Evolutionary conservation across 306 rosid genomes (phyloP).

Genomic region (Fragaria vesca): DNA sequence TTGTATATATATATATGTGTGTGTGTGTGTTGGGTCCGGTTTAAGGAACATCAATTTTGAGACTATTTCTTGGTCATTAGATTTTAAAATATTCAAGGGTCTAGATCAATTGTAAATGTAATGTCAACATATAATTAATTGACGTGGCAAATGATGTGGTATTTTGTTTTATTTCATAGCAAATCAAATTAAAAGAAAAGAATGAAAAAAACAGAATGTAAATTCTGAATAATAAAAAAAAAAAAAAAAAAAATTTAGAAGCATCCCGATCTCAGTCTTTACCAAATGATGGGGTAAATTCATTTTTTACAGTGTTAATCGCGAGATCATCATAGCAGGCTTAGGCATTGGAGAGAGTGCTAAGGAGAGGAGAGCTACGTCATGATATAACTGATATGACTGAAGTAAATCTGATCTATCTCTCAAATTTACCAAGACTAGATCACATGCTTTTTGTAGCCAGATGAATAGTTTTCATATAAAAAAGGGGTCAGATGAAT

Average conservation of each 20-base stretch:
- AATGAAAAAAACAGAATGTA: too few species aligned
- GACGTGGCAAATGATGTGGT: too few species aligned
- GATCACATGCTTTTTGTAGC: conserved; percentile 58
- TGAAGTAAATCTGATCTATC: conserved; percentile 53
- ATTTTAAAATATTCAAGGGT: too few species aligned
- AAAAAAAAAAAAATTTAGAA: conserved; percentile 38
- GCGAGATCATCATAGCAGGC: conserved; percentile 46
- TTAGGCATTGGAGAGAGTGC: conserved; percentile 66
- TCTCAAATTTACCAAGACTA: conserved; percentile 46
- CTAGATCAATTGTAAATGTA: too few species aligned
- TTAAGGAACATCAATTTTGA: too few species aligned
- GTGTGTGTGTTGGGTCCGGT: too few species aligned
- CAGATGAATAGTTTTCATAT: not conserved
- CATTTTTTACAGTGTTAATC: conserved; percentile 49
- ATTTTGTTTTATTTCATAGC: too few species aligned
- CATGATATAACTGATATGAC: conserved; percentile 45
- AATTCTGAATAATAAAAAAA: too few species aligned
- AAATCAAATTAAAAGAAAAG: too few species aligned
- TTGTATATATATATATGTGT: too few species aligned
- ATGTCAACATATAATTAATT: too few species aligned
- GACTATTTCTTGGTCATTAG: too few species aligned
- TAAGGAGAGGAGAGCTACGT: conserved; percentile 56
- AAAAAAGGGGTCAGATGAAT: conserved; percentile 42
- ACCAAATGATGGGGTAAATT: conserved; percentile 51
- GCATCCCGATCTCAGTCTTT: conserved; percentile 70